A percentile compares a stretch with the other conserved stretches of the same genome.
Conservation (phyloP, 805 yeast genomes). For the Metschnikowia baotianmanensis region DNA sequence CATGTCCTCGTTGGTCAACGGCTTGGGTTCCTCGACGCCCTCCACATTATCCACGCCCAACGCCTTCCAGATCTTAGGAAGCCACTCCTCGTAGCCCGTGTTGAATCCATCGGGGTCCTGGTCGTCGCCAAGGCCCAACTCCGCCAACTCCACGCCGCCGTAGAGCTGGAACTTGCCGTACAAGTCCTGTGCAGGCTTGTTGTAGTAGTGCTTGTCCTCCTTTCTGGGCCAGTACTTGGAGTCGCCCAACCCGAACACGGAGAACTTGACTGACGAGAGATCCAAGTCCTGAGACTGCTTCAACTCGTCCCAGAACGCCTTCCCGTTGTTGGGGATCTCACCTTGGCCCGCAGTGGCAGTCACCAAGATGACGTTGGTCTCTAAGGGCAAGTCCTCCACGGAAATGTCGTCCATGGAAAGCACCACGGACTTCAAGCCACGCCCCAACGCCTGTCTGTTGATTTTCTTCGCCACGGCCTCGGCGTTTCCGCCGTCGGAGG, state of each 20-base stretch:
- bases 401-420: conserved; percentile 70
- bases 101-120: conserved; percentile 95
- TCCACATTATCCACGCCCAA: conserved; percentile 81
- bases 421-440: conserved; percentile 69
- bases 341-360: conserved; percentile 85
- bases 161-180: conserved; percentile 59
- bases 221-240: conserved; percentile 95
- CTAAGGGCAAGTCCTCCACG: conserved; percentile 69
- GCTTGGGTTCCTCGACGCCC: conserved; percentile 87
- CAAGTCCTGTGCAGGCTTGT: conserved; percentile 83
- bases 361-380: conserved; percentile 65
- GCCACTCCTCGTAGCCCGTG: conserved; percentile 91
- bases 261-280: conserved; percentile 51
- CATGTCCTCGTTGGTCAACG: conserved; percentile 93
- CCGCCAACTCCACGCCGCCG: conserved; percentile 72
- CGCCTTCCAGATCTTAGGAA: conserved; percentile 78
- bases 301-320: conserved; percentile 69
- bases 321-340: conserved; percentile 82
- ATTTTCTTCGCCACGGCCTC: conserved; percentile 76
- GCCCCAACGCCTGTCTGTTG: conserved; percentile 71
- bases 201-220: conserved; percentile 90
- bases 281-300: conserved; percentile 64
- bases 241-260: conserved; percentile 79
- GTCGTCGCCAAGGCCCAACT: conserved; percentile 90
- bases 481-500: conserved; percentile 92